Evolutionary conservation across 2,329 filamentous ascomycete species (phyloP), one percentile per base, ranked within the genome.

Genomic region (Chaetoscypha palmicola): DNA sequence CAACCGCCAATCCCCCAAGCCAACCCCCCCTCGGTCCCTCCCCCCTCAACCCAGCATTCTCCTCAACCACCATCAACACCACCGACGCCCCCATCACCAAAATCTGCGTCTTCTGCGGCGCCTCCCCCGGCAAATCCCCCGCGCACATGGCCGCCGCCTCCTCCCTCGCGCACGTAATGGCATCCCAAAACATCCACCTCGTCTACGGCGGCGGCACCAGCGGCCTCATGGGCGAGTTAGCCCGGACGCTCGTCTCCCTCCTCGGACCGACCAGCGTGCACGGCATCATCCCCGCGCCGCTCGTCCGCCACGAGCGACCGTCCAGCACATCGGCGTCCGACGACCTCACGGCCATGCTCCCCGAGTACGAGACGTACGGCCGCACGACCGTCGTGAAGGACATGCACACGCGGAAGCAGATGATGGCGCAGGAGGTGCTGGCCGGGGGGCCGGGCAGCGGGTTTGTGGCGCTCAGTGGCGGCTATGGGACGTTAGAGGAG

Each of bases 171-270:
- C 70, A 70, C 24, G 72, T 74, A 12, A 47, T 47, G 33, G 39
- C 52, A 83, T 97, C 68, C 83, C 76, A 85, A 60, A 81, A 86
- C 63, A 88, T 94, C 58, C 75, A 77, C 8, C 79, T 98, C 5
- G 89, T 97, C 52, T 98, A 97, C 66, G 92, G 92, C 55, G 92
- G 92, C 55, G 92, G 92, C 59, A 97, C 91, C 2, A 80, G 88
- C 28, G 92, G 92, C 8, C 76, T 98, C 35, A 98, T 98, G 92
- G 92, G 92, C 61, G 89, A 96, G 62, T 67, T 97, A 9, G 88
- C 92, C 35, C 83, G 83, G 58, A 90, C 87, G 0, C 80, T 98
- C 21, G 88, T 94, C 54, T 74, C 83, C 0, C 78, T 96, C 50
- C 81, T 82, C 4, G 91, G 92, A 2, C 87, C 90, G 0, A 65